phyloP scores from a whole-genome alignment of 192 early-diverging fungal genomes.

The Phlyctochytrium planicorne region DNA sequence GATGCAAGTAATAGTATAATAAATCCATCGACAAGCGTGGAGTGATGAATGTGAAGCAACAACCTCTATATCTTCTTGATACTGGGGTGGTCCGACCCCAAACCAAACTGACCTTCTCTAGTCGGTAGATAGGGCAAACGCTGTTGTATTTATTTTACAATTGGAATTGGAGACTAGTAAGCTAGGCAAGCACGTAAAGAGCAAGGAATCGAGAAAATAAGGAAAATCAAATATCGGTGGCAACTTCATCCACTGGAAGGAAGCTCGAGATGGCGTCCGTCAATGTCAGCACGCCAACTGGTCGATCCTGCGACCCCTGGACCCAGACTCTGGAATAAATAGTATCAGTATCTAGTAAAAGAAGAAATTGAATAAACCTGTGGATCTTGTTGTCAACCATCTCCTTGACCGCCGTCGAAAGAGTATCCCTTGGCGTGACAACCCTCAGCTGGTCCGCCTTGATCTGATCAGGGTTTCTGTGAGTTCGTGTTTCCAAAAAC shows the following conservation, averaged over 20 bases:
- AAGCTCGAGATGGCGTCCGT: constrained; percentile 66
- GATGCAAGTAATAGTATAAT: too few species aligned
- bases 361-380: constrained; percentile 56
- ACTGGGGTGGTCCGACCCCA: too few species aligned
- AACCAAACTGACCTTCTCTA: too few species aligned
- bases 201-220: too few species aligned
- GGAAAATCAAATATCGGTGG: too few species aligned
- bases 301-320: constrained; percentile 51
- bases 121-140: too few species aligned
- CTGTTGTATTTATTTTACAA: too few species aligned
- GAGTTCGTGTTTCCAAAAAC: constrained; percentile 52
- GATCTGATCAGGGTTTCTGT: constrained; percentile 44
- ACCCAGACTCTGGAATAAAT: constrained; percentile 66
- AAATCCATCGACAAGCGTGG: too few species aligned
- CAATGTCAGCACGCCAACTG: constrained; percentile 70
- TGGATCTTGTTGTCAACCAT: constrained; percentile 52
- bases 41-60: too few species aligned
- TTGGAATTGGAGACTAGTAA: too few species aligned
- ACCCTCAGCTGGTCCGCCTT: constrained; percentile 52
- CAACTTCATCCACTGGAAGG: constrained; percentile 30
- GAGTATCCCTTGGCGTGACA: constrained; percentile 28
- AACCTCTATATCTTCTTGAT: too few species aligned
- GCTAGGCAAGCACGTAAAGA: too few species aligned
- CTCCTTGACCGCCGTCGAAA: constrained; percentile 54
- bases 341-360: constrained; percentile 38